phyloP scores from a whole-genome alignment of 345 rosid species.

The Rhizophora mangle region DNA sequence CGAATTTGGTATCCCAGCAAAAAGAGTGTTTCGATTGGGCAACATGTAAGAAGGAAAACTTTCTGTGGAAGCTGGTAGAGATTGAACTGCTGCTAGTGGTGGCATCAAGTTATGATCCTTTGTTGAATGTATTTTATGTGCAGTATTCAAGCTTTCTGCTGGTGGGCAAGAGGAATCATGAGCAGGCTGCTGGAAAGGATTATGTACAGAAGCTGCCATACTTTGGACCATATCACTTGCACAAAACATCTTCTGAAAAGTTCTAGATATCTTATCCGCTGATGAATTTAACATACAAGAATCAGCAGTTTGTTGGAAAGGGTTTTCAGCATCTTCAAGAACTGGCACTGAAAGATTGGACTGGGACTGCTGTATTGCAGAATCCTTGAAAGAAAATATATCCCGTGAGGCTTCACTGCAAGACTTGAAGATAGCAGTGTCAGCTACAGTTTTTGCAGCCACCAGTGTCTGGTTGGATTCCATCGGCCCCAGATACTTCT shows the following conservation, averaged over 20 bases:
- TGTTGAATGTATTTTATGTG: conserved; percentile 12
- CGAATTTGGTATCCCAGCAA: conserved; percentile 24
- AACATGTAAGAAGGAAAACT: conserved; percentile 35
- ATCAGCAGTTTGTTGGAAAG: conserved; percentile 27
- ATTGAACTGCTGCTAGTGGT: conserved; percentile 18
- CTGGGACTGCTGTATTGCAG: conserved; percentile 21
- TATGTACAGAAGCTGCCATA: conserved; percentile 18
- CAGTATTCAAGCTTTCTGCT: conserved; percentile 19
- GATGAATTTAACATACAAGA: conserved; percentile 32
- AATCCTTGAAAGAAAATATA: conserved; percentile 11
- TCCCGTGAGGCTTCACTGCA: conserved; percentile 18
- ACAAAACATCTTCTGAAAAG: conserved; percentile 20
- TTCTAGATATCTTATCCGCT: conserved; percentile 23
- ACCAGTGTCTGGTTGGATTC: conserved; percentile 16
- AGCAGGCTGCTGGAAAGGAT: conserved; percentile 19
- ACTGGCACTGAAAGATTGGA: conserved; percentile 18
- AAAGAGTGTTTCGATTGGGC: conserved; percentile 32
- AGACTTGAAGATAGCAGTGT: conserved; percentile 15
- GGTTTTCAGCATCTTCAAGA: conserved; percentile 23
- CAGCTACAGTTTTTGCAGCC: conserved; percentile 9
- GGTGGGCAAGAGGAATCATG: conserved; percentile 5
- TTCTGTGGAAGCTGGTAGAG: conserved; percentile 31
- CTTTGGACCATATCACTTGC: conserved; percentile 15
- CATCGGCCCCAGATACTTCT: conserved; percentile 12
- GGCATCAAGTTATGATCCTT: conserved; percentile 15